Base-by-base conservation (phyloP, 2,329 filamentous ascomycete species). In the Daldinia eschscholtzii region DNA sequence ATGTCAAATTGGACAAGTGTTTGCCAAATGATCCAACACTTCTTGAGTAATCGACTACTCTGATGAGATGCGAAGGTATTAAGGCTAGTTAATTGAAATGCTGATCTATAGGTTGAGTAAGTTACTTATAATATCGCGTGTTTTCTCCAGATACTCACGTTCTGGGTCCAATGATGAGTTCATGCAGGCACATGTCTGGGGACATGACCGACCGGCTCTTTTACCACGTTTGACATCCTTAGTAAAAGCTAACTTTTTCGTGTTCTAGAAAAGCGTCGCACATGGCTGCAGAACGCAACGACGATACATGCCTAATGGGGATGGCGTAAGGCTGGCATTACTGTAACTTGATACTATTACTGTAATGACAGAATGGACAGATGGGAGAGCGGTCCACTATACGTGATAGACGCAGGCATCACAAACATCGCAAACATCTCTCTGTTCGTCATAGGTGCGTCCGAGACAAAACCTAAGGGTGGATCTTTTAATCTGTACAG, bases 371-470 rank as follows among this genome's bases (percentile, higher is more conserved):
- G 12, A 39, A 39, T 15, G 35, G 61, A 7, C 18, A 37, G 52
- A 37, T 55, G 20, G 52, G 50, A n/a, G 57, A 65, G 2, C 48
- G 52, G 20, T 18, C 64, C 39, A 35, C 56, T 9, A 35, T 12
- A 62, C 58, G 48, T 52, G 57, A 64, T 42, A 56, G 48, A 65
- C 67, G 46, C 57, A 67, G 70, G 70, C 57, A 55, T 50, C 33
- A 10, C 6, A 10, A 35, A 35, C 6, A 35, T 35, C 66, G 46
- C 57, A 68, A 71, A 68, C 57, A 52, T 53, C 50, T 50, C 60
- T 63, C 42, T 64, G 61, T 61, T 72, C 65, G 68, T 73, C 69
- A 71, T 69, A 67, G 68, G 63, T 60, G 64, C 50, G 60, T 61
- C 61, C 15, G 64, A 70, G 59, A 64, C 20, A 37, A 55, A 41